Base-by-base conservation (phyloP, 176 grass and related monocot species). In the Eragrostis curvula region DNA sequence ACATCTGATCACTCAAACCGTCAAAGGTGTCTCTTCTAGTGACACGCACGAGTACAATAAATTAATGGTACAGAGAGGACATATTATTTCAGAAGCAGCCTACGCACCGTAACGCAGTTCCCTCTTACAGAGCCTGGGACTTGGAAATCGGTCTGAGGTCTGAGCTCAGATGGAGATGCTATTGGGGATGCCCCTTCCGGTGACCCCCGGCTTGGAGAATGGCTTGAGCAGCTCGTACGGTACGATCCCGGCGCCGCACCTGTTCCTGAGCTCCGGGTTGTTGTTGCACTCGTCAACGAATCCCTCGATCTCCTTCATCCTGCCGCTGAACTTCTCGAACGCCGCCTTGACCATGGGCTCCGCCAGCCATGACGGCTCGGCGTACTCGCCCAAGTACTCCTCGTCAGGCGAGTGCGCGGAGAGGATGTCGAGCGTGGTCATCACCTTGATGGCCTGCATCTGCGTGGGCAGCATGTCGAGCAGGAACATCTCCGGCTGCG, bases 201-300 rank as follows among this genome's bases (percentile, higher is more conserved):
- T 98, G 60, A 91, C 96, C 9, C 92, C 96, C 4, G 96, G 90
- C 44, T 75, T 60, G 25, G 96, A 98, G 79, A 74, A 95, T 0
- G 96, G 96, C 85, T 89, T 92, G 73, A 98, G 83, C 70, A 98
- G 92, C 92, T 95, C 88, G 66, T 98, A 98, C 36, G 92, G 96
- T 12, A 94, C 86, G 67, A 93, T 71, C 12, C 96, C 92, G 6
- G 90, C 96, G n/a, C 96, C 92, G 21, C 84, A 89, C 30, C 96
- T 66, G 80, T 98, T 95, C 79, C 41, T 93, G 25, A 88, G 67
- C 39, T 76, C 78, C 23, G 65, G 52, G 56, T 93, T 45, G 48
- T 71, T 80, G 86, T 98, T 98, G 12, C 88, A 62, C 42, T 74
- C 85, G 74, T 98, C 93, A 48, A 98, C 66, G 65, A 39, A 77